Conservation (phyloP, 176 grass and related monocot species). For the Oryza rufipogon region DNA sequence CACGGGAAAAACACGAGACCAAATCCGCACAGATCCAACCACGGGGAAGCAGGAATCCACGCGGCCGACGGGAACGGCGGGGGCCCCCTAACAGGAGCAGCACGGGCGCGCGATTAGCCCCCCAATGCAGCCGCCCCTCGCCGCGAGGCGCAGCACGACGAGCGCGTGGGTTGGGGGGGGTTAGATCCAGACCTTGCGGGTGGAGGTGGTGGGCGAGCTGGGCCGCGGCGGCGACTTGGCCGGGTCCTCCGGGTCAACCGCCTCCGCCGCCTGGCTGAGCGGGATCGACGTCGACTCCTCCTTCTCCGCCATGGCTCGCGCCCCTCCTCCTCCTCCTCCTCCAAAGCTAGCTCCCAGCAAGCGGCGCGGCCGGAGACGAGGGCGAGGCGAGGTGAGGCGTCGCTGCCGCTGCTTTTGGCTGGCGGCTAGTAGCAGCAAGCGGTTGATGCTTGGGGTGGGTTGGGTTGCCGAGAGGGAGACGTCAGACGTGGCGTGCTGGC, state of each 20-base stretch:
- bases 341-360: constrained; percentile 12
- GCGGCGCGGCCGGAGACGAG: not conserved
- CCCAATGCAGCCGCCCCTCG: not conserved
- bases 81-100: too few species aligned
- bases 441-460: constrained; percentile 26
- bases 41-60: not conserved
- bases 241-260: constrained; percentile 85
- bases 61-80: not conserved
- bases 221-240: constrained; percentile 75
- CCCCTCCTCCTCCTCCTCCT: constrained; percentile 10
- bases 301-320: constrained; percentile 77
- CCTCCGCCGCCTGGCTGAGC: constrained; percentile 73
- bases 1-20: not conserved
- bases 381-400: constrained; percentile 5
- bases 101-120: not conserved
- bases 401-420: constrained; percentile 47
- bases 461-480: constrained; percentile 12
- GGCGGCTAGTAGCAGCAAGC: constrained; percentile 53
- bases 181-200: constrained; percentile 84
- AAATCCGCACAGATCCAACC: not conserved
- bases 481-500: constrained; percentile 33
- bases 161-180: not conserved
- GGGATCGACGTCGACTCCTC: constrained; percentile 89
- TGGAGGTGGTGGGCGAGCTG: constrained; percentile 80
- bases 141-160: not conserved